These are phyloP conservation scores for Trametes versicolor DNA, from an alignment of 1,284 basidiomycete species.

Conservation along the genomic window DNA sequence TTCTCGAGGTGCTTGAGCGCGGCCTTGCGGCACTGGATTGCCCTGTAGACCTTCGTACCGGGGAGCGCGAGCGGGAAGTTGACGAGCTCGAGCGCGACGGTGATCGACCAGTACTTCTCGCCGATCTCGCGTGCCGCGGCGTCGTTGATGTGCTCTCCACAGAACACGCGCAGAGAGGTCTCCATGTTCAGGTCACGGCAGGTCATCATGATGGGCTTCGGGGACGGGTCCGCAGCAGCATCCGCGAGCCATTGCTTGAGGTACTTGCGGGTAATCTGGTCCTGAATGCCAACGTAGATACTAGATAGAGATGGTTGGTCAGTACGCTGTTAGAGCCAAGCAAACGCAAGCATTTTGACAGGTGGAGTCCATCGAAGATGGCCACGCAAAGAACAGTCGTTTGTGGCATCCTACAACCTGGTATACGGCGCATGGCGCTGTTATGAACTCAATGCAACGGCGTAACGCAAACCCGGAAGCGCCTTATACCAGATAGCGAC, in stretches of 20 bases:
- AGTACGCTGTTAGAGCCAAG: not conserved
- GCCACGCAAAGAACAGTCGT: not conserved
- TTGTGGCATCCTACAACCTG: not conserved
- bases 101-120: constrained; percentile 97
- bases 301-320: constrained; percentile 49
- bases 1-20: constrained; percentile 88
- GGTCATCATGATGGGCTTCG: constrained; percentile 87
- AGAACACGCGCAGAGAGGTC: constrained; percentile 95
- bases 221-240: constrained; percentile 56
- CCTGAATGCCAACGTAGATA: constrained; percentile 91
- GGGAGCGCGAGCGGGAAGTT: constrained; percentile 98
- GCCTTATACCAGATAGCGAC: no score
- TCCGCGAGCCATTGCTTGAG: constrained; percentile 78
- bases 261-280: constrained; percentile 84
- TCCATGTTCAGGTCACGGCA: constrained; percentile 98
- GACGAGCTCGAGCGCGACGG: constrained; percentile 94
- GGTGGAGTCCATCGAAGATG: not conserved
- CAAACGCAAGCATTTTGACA: not conserved
- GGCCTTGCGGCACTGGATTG: constrained; percentile 92
- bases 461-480: no score
- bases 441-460: no score
- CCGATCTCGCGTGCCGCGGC: constrained; percentile 84
- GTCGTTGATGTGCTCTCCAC: constrained; percentile 90
- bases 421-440: not conserved
- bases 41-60: constrained; percentile 96